Evolutionary conservation across 2,329 filamentous ascomycete species (phyloP), one percentile per base, ranked within the genome.

Genomic region (Fusarium cyanostomum): DNA sequence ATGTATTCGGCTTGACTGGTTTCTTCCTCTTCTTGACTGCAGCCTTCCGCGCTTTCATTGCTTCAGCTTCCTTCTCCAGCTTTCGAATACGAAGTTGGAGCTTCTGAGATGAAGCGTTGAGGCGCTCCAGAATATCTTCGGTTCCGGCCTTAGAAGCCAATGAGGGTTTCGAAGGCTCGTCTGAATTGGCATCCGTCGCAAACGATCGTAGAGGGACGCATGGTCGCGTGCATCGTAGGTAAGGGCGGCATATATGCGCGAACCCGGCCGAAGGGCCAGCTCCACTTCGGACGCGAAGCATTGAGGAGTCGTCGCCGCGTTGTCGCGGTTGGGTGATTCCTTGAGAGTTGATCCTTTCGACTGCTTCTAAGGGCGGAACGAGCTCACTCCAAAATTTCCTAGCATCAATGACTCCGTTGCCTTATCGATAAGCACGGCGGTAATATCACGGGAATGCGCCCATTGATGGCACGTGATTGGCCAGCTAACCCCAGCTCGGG

Each of bases 261-360:
- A 60, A 46, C 24, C 44, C 60, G 54, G 56, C 56, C 62, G 63
- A 49, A 31, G 41, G 57, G 52, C 66, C 64, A 45, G 51, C 51
- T 26, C 59, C 48, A 34, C 64, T 62, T 44, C 62, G 55, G 26
- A 63, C 37, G 46, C 73, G 73, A 68, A 76, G 71, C 74, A 76
- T 76, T 59, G 59, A 37, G 46, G 42, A n/a, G n/a, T n/a, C n/a
- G n/a, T n/a, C 18, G 39, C 34, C 38, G 18, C 10, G 38, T 50
- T 53, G 28, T 41, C 46, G 21, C 45, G 44, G 37, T 54, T 58
- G 56, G 35, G 34, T 18, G 35, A 56, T 39, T 42, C 18, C 41
- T 45, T 34, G 18, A 41, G 45, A 67, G 39, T n/a, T 55, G 52
- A 39, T 35, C 39, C 16, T 37, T 12, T 30, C 24, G 15, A 18